phyloP scores from a whole-genome alignment of 179 eudicot species.

The Monotropa hypopitys region DNA sequence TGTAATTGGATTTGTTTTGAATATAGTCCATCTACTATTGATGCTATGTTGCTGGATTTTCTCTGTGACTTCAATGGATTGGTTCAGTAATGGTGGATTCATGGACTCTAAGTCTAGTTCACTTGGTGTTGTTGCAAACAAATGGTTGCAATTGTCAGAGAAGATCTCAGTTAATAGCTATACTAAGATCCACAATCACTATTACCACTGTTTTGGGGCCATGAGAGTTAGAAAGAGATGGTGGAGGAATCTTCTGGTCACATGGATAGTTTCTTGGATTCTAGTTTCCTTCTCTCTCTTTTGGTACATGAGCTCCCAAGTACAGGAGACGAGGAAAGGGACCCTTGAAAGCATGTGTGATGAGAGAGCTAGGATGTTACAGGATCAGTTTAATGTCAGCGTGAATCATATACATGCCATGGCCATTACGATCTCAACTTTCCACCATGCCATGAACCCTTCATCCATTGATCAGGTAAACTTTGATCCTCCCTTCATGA shows the following conservation, averaged over 20 bases:
- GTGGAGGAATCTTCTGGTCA: conserved; percentile 44
- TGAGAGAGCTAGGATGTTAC: conserved; percentile 91
- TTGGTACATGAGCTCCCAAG: conserved; percentile 51
- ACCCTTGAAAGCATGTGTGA: conserved; percentile 78
- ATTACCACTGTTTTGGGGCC: conserved; percentile 35
- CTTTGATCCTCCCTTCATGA: conserved; percentile 1
- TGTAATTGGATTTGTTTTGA: conserved; percentile 61
- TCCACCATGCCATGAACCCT: conserved; percentile 66
- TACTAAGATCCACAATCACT: conserved; percentile 38
- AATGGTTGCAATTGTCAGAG: conserved; percentile 43
- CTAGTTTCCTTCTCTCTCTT: conserved; percentile 30
- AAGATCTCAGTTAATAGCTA: conserved; percentile 26
- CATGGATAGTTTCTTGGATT: conserved; percentile 47
- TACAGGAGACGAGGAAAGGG: conserved; percentile 66
- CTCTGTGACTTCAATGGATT: conserved; percentile 50
- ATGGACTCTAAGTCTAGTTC: conserved; percentile 48
- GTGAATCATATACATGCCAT: conserved; percentile 87
- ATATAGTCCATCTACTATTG: conserved; percentile 50
- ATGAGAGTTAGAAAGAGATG: conserved; percentile 38
- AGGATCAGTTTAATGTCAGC: conserved; percentile 91
- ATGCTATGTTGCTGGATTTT: conserved; percentile 59
- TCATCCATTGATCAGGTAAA: conserved; percentile 88
- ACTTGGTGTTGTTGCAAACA: conserved; percentile 33
- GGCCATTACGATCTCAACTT: conserved; percentile 68
- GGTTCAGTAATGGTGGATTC: conserved; percentile 40